These are phyloP conservation scores for Curvularia sp. DNA, from an alignment of 2,329 filamentous ascomycete genomes.

Conservation along the genomic window DNA sequence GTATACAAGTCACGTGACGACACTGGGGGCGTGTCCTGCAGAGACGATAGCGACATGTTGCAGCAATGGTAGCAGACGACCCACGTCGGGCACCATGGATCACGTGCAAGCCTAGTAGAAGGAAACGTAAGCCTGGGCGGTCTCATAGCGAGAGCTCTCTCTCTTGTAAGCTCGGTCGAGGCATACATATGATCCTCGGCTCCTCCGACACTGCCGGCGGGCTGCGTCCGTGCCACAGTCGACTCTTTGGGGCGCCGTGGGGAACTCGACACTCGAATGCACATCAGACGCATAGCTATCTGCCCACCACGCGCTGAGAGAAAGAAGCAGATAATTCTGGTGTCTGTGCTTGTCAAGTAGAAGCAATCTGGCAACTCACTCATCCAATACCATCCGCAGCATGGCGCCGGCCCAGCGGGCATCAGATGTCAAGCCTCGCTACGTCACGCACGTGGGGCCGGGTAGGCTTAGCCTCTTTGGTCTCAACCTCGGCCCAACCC, in stretches of 20 bases:
- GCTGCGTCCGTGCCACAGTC: constrained; percentile 12
- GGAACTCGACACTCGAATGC: constrained; percentile 11
- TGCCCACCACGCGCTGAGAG: constrained; percentile 1
- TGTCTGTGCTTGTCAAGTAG: neutral
- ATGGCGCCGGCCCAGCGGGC: constrained; percentile 20
- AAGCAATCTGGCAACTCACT: neutral
- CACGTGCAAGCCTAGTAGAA: constrained; percentile 8
- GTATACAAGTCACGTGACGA: neutral
- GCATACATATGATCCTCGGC: constrained; percentile 12
- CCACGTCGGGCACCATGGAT: neutral
- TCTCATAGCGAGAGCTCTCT: neutral
- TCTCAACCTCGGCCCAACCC: constrained; percentile 28
- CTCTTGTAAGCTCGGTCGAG: constrained; percentile 8
- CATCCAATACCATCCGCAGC: neutral
- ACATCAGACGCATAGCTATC: constrained; percentile 1
- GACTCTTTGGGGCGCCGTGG: constrained; percentile 10
- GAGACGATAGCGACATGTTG: neutral
- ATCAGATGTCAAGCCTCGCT: constrained; percentile 2
- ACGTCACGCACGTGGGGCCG: constrained; percentile 15
- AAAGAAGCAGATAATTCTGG: neutral
- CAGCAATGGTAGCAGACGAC: neutral
- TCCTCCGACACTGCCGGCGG: constrained; percentile 11
- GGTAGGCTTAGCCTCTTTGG: constrained; percentile 15
- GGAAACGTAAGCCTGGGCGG: constrained; percentile 33
- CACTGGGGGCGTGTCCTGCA: neutral